Conservation (phyloP, 805 yeast genomes). For the Ogataea parapolymorpha region DNA sequence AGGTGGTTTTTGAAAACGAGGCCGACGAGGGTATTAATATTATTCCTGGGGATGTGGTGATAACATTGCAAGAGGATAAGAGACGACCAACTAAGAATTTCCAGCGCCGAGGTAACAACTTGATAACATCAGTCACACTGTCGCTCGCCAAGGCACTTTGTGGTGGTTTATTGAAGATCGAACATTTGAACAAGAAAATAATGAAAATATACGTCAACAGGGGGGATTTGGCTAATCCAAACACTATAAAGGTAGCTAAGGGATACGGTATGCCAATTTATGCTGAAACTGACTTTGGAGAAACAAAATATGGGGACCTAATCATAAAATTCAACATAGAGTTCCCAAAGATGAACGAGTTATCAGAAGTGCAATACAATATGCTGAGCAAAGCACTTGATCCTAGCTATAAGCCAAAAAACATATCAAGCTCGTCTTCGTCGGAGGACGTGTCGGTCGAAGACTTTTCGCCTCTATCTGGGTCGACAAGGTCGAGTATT, state of each 20-base stretch:
- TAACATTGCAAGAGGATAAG: slow-evolving; percentile 43
- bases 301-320: slow-evolving; percentile 45
- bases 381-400: slow-evolving; percentile 19
- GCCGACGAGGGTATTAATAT: slow-evolving; percentile 62
- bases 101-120: slow-evolving; percentile 32
- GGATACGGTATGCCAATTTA: slow-evolving; percentile 63
- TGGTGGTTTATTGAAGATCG: slow-evolving; percentile 30
- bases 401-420: slow-evolving; percentile 5
- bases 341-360: slow-evolving; percentile 48
- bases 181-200: slow-evolving; percentile 36
- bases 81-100: slow-evolving; percentile 30
- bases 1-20: slow-evolving; percentile 51
- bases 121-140: slow-evolving; percentile 19
- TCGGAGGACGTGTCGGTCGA: slow-evolving; percentile 14
- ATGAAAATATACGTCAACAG: slow-evolving; percentile 40
- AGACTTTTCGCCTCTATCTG: slow-evolving; percentile 12
- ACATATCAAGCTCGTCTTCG: slow-evolving; percentile 12
- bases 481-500: neutral
- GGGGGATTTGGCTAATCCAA: slow-evolving; percentile 53
- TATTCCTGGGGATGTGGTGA: slow-evolving; percentile 65
- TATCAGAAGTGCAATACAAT: slow-evolving; percentile 36
- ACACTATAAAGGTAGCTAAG: slow-evolving; percentile 35
- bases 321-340: slow-evolving; percentile 54
- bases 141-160: slow-evolving; percentile 25
- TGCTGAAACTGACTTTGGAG: slow-evolving; percentile 12